These are phyloP conservation scores for Cyclostephanos invisitatus DNA, from an alignment of 108 stramenopile species.

Conservation along the genomic window DNA sequence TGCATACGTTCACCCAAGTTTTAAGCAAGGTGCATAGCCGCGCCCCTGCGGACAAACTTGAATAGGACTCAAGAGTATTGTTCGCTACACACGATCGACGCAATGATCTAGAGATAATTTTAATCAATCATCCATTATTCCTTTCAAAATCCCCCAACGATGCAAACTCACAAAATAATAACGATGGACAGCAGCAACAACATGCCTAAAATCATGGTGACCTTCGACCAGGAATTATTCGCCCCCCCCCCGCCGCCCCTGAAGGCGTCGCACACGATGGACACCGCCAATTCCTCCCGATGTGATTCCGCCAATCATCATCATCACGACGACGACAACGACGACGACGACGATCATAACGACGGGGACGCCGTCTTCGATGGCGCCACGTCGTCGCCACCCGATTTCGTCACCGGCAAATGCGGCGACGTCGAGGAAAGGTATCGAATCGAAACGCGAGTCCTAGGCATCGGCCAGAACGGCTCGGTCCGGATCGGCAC, in stretches of 20 bases:
- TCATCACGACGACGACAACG: not conserved
- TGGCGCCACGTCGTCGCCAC: not conserved
- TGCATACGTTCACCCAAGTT: no score
- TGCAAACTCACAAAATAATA: not conserved
- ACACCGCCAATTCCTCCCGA: not conserved
- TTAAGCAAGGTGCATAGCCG: no score
- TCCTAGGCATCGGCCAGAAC: constrained; percentile 4
- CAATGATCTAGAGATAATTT: no score
- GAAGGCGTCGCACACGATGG: not conserved
- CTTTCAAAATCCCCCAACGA: not conserved
- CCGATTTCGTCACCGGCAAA: constrained; percentile 2
- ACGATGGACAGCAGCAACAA: not conserved
- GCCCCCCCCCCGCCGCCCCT: not conserved
- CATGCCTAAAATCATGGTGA: not conserved
- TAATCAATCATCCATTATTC: not conserved
- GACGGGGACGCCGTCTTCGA: no score
- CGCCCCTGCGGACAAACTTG: no score
- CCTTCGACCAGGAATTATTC: not conserved
- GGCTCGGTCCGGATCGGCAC: not conserved
- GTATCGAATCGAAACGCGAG: constrained; percentile 21
- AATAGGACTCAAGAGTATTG: no score
- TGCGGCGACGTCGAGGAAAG: constrained; percentile 9
- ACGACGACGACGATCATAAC: not conserved
- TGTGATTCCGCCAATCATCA: not conserved
- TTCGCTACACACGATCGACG: no score